Evolutionary conservation across 2,329 filamentous ascomycete genomes (phyloP).

Genomic region (Trichophyton equinum): DNA sequence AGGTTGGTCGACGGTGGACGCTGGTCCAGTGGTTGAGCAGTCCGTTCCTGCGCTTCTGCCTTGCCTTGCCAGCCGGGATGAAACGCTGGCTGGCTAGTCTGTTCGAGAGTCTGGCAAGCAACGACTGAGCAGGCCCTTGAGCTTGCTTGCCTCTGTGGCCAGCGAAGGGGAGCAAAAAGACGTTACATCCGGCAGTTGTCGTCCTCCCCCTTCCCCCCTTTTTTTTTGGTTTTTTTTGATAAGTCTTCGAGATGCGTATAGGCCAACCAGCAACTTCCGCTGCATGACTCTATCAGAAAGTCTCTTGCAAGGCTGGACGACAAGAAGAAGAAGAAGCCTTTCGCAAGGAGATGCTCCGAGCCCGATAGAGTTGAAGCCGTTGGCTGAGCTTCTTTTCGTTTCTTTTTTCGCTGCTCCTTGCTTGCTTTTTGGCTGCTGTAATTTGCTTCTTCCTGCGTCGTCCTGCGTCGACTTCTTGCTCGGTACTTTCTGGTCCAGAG

Average conservation of each 20-base stretch:
- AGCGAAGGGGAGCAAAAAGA: not conserved
- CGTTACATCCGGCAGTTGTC: not conserved
- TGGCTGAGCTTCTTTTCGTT: constrained; percentile 4
- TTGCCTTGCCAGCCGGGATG: not conserved
- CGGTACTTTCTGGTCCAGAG: not conserved
- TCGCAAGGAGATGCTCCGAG: constrained; percentile 1
- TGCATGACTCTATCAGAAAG: not conserved
- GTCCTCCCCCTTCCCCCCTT: too few relatives aligned
- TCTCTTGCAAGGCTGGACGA: not conserved
- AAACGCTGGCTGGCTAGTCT: not conserved
- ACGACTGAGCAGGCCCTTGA: too few relatives aligned
- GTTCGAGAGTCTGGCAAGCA: not conserved
- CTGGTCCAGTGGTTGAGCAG: not conserved
- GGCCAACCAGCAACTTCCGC: too few relatives aligned
- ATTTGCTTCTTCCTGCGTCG: not conserved
- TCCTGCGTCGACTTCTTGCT: not conserved
- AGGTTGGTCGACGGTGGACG: not conserved
- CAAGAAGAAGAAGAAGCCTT: not conserved
- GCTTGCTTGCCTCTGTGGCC: too few relatives aligned
- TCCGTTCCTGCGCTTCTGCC: not conserved
- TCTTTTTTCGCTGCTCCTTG: not conserved
- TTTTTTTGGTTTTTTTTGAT: not conserved
- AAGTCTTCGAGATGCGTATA: not conserved
- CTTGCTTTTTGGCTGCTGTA: not conserved
- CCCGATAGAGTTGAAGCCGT: constrained; percentile 2